These are phyloP conservation scores for Ophiosphaerella korrae DNA, from an alignment of 2,329 filamentous ascomycete genomes.

Conservation along the genomic window DNA sequence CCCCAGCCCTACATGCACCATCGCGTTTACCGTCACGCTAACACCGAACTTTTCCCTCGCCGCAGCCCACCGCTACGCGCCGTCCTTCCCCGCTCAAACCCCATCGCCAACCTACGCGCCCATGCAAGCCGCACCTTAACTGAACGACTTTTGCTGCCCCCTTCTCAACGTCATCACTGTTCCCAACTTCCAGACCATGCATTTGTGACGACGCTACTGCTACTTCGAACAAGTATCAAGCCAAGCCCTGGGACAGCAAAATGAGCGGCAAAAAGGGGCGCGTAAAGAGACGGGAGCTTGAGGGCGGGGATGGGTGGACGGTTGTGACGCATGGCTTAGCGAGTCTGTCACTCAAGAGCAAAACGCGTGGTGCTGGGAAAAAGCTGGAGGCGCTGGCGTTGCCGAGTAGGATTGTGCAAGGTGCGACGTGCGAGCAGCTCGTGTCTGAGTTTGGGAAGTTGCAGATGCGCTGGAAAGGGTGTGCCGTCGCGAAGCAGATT, in stretches of 20 bases:
- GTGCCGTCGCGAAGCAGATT: constrained; percentile 27
- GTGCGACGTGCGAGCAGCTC: constrained; percentile 32
- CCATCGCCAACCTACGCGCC: constrained; percentile 18
- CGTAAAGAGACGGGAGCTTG: constrained; percentile 38
- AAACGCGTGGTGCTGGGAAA: not conserved
- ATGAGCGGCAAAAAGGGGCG: constrained; percentile 11
- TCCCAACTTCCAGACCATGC: too few relatives aligned
- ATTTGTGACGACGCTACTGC: not conserved
- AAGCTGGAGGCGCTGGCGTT: constrained; percentile 8
- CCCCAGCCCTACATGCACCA: too few relatives aligned
- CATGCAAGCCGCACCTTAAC: constrained; percentile 31
- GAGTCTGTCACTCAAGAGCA: constrained; percentile 3
- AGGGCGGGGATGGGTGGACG: constrained; percentile 44
- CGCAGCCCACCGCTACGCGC: constrained; percentile 1
- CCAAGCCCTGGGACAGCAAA: not conserved
- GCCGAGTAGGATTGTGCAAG: constrained; percentile 23
- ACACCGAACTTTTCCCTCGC: constrained; percentile 3
- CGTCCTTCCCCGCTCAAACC: not conserved
- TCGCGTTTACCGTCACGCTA: not conserved
- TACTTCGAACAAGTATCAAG: not conserved
- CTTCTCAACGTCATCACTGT: not conserved
- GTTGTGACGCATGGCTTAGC: constrained; percentile 38
- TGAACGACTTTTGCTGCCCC: constrained; percentile 11
- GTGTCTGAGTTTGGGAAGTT: constrained; percentile 25
- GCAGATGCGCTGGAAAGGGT: constrained; percentile 31